Conservation (phyloP, 257 asterid species). For the Nicotiana tabacum region DNA sequence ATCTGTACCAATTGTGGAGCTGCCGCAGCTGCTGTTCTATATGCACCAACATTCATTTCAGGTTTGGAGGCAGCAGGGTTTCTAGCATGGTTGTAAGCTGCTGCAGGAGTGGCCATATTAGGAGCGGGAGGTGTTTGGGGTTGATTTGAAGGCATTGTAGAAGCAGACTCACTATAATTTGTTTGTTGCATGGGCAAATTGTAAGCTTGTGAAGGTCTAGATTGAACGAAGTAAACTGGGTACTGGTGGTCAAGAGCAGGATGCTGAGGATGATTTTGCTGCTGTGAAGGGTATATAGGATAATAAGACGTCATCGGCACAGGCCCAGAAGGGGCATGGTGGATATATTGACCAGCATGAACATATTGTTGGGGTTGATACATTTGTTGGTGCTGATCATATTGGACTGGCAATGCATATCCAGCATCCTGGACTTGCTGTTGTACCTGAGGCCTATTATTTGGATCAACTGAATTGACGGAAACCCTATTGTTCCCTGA, state of each 20-base stretch:
- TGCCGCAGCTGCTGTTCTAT: constrained; percentile 40
- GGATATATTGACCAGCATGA: constrained; percentile 60
- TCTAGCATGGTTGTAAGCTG: constrained; percentile 39
- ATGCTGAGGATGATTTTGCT: constrained; percentile 49
- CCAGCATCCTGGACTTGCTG: constrained; percentile 67
- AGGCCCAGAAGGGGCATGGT: constrained; percentile 52
- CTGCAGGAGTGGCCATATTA: constrained; percentile 31
- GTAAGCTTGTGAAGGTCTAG: constrained; percentile 63
- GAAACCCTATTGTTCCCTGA: constrained; percentile 38
- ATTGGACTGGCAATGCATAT: constrained; percentile 42
- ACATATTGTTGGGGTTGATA: constrained; percentile 73
- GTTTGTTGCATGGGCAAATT: constrained; percentile 51
- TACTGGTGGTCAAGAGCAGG: constrained; percentile 52
- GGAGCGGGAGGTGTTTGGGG: constrained; percentile 51
- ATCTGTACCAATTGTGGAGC: constrained; percentile 57
- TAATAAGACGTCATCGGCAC: constrained; percentile 56
- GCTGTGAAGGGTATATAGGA: constrained; percentile 71
- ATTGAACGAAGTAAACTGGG: constrained; percentile 57
- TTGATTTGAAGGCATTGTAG: constrained; percentile 43
- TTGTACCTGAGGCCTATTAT: constrained; percentile 46
- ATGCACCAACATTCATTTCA: constrained; percentile 56
- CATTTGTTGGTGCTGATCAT: constrained; percentile 68
- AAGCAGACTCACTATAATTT: constrained; percentile 43
- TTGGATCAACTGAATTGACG: constrained; percentile 45
- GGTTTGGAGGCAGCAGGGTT: constrained; percentile 48